A percentile compares a stretch with the other conserved stretches of the same genome.
These are phyloP conservation scores for Penicillium polonicum DNA, from an alignment of 2,329 filamentous ascomycete species.

Conservation along the genomic window DNA sequence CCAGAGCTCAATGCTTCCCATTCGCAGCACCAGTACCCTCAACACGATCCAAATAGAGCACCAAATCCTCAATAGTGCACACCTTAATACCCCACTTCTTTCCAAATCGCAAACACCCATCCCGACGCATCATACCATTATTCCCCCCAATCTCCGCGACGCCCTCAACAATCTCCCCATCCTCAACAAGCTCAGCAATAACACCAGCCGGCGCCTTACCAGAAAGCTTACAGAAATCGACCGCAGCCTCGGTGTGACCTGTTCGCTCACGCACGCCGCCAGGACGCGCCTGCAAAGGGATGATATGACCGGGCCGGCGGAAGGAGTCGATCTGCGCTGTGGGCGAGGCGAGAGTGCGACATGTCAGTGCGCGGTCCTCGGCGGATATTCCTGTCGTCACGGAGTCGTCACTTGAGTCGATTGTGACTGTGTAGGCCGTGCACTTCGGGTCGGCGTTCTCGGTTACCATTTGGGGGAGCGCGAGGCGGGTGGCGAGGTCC, in stretches of 20 bases:
- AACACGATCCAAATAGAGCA: conserved; percentile 72
- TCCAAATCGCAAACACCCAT: conserved; percentile 85
- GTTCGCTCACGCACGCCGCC: conserved; percentile 77
- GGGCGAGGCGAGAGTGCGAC: conserved; percentile 71
- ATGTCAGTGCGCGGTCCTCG: conserved; percentile 79
- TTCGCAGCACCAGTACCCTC: conserved; percentile 53
- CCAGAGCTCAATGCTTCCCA: conserved; percentile 34
- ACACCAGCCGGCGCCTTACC: conserved; percentile 74
- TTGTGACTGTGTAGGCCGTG: conserved; percentile 89
- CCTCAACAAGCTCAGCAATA: conserved; percentile 89
- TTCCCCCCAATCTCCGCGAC: conserved; percentile 63
- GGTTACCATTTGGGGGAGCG: conserved; percentile 87
- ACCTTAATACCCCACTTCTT: conserved; percentile 85
- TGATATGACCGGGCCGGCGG: conserved; percentile 82
- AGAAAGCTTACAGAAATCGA: conserved; percentile 84
- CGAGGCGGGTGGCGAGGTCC: conserved; percentile 65
- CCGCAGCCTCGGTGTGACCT: conserved; percentile 90
- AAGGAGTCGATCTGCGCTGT: conserved; percentile 60
- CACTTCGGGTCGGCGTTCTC: conserved; percentile 76
- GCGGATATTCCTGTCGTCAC: conserved; percentile 90
- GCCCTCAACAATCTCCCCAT: conserved; percentile 71
- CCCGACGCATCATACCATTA: conserved; percentile 84
- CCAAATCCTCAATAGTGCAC: conserved; percentile 91
- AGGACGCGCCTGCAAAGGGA: conserved; percentile 74
- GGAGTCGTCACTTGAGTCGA: conserved; percentile 71